A percentile compares a stretch with the other conserved stretches of the same genome.
These are phyloP conservation scores for Eucalyptus albens DNA, from an alignment of 345 rosid genomes.

Conservation along the genomic window DNA sequence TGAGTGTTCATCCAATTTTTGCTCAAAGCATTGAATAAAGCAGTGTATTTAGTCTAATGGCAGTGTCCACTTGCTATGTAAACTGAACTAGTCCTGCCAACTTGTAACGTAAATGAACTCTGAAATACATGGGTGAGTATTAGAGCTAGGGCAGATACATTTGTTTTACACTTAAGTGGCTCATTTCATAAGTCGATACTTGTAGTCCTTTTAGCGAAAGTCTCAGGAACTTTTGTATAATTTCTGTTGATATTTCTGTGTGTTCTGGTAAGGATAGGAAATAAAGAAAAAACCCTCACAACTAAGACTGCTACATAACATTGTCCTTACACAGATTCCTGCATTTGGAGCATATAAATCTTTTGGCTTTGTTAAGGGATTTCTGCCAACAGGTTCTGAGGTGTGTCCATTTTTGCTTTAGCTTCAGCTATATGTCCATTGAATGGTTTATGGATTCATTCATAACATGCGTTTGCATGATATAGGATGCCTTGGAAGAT, in stretches of 20 bases:
- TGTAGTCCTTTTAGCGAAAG: not conserved
- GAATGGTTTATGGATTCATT: not conserved
- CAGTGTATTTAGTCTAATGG: not conserved
- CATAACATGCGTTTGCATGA: not conserved
- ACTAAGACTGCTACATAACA: not conserved
- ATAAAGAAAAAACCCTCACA: not conserved
- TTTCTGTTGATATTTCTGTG: not conserved
- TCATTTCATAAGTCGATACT: not conserved
- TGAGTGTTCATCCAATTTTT: not conserved
- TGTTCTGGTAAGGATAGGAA: not conserved
- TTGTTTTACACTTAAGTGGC: not conserved
- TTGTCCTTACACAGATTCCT: constrained; percentile 37
- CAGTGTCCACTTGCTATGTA: not conserved
- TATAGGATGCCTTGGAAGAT: constrained; percentile 60
- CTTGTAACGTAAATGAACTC: not conserved
- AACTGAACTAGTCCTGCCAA: not conserved
- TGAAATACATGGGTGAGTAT: not conserved
- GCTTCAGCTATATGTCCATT: not conserved
- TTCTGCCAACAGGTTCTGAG: constrained; percentile 59
- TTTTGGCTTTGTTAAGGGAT: constrained; percentile 45
- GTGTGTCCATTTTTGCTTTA: constrained; percentile 9
- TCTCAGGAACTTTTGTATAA: not conserved
- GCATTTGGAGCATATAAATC: constrained; percentile 67
- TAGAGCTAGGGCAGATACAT: not conserved
- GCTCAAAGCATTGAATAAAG: not conserved